Conservation (phyloP, 1,139 yeast genomes). For the Scheffersomyces insectosa region DNA sequence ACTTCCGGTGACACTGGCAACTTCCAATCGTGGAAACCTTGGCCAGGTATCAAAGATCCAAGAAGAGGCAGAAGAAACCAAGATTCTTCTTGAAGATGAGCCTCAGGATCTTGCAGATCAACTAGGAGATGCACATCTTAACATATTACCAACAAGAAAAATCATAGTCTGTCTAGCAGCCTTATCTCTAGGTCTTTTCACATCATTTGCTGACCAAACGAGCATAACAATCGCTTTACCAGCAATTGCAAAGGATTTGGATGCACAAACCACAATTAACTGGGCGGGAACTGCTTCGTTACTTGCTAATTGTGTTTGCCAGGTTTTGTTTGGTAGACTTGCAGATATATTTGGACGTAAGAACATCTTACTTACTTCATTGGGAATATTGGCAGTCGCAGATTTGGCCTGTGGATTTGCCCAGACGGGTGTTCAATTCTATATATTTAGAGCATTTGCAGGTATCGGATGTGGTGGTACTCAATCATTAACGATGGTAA, state of each 20-base stretch:
- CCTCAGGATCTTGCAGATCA: constrained; percentile 17
- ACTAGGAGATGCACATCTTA: constrained; percentile 31
- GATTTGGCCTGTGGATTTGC: constrained; percentile 21
- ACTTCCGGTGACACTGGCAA: too few species aligned
- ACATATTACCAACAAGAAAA: constrained; percentile 24
- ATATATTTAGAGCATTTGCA: constrained; percentile 20
- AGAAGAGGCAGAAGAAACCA: too few species aligned
- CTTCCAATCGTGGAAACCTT: too few species aligned
- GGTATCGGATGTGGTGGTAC: constrained; percentile 24
- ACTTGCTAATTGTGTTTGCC: constrained; percentile 47
- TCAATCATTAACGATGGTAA: constrained; percentile 21
- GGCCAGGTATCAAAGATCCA: too few species aligned
- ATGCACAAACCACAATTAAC: constrained; percentile 40
- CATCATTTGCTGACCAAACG: constrained; percentile 44
- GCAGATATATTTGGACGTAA: constrained; percentile 25
- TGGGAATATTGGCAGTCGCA: constrained; percentile 15
- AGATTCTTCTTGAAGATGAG: too few species aligned
- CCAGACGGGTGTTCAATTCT: constrained; percentile 18
- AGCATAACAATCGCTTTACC: constrained; percentile 43
- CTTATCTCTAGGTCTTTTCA: constrained; percentile 27
- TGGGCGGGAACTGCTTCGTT: constrained; percentile 56
- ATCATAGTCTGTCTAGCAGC: constrained; percentile 26
- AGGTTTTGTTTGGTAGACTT: constrained; percentile 45
- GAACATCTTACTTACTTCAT: constrained; percentile 15
- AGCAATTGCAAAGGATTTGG: constrained; percentile 33